Evolutionary conservation across 768 basidiomycete genomes (phyloP), one percentile per base, ranked within the genome.

Genomic region (Erythrobasidium yunnanense): DNA sequence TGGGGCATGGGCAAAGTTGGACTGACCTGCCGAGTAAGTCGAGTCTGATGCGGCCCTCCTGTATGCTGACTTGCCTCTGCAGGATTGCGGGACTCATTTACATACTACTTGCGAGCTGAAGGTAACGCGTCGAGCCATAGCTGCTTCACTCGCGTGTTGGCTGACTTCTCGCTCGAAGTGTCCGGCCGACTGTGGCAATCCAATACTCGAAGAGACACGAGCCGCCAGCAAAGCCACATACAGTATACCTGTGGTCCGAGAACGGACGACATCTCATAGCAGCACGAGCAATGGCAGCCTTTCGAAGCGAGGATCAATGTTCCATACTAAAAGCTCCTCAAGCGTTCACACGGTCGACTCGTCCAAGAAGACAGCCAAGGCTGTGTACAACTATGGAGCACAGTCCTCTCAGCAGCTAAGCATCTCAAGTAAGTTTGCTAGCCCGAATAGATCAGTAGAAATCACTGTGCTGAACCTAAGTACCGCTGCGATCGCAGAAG

Each of bases 1-100:
- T 63, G 60, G 60, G 60, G 60, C 13, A 63, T 63, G 60, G 49
- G 60, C 17, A 63, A 63, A 38, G 60, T 63, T 13, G 60, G 60
- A n/a, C 47, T 63, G 7, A 63, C 45, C 17, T 63, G 60, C 60
- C 4, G 60, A 25, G 60, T 63, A 7, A 51, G 56, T 20, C 55
- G 3, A 7, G 27, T 47, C 34, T 5, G 29, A 22, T 42, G 23
- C 42, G 22, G 38, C 11, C 5, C 6, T 49, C 13, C 23, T 51
- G 11, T 18, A n/a, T 17, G 6, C 46, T 22, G 17, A 25, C 27
- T 6, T 55, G n/a, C n/a, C 7, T 25, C 8, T 7, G 34, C 8
- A 63, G 60, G 60, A 63, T 32, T 63, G 60, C 49, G 49, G 49
- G 17, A 63, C 60, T 4, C 22, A 49, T 50, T 22, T 63, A 6